Conservation (phyloP, 202 grass and related monocot genomes). For the Bolboschoenoplectus hybrid region DNA sequence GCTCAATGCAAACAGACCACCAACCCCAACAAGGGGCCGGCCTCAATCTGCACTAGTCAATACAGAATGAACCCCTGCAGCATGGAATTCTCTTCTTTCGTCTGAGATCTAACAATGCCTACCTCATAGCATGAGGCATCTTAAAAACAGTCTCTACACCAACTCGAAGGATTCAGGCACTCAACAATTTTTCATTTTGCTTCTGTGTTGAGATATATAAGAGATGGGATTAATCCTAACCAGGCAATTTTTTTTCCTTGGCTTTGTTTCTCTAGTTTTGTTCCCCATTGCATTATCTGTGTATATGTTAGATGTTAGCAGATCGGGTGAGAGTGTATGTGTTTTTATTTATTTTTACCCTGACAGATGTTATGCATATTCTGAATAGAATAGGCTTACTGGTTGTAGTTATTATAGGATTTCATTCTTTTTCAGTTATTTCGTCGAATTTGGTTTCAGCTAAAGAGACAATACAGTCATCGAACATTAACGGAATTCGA, state of each 20-base stretch:
- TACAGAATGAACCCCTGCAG: slow-evolving; percentile 73
- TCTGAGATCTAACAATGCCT: slow-evolving; percentile 13
- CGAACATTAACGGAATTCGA: background rate
- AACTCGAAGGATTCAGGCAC: background rate
- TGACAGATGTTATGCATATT: slow-evolving; percentile 27
- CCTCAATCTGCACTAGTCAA: slow-evolving; percentile 62
- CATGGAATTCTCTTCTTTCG: slow-evolving; percentile 51
- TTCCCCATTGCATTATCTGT: slow-evolving; percentile 35
- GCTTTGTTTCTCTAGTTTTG: slow-evolving; percentile 35
- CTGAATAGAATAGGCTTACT: slow-evolving; percentile 43
- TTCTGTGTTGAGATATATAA: background rate
- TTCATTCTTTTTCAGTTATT: slow-evolving; percentile 35
- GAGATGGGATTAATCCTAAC: slow-evolving; percentile 17
- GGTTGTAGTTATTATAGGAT: slow-evolving; percentile 33
- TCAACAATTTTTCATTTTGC: slow-evolving; percentile 6
- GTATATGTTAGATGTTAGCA: slow-evolving; percentile 42
- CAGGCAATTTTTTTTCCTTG: slow-evolving; percentile 40
- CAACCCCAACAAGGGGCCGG: slow-evolving; percentile 95
- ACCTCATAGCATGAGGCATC: slow-evolving; percentile 2
- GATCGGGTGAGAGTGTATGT: slow-evolving; percentile 38
- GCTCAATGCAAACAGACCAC: slow-evolving; percentile 88
- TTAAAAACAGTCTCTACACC: background rate
- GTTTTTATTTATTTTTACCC: slow-evolving; percentile 31
- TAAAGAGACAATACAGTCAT: background rate
- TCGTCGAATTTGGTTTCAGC: background rate